Conservation (phyloP, 1,284 basidiomycete species). For the Cryptococcus sp. region DNA sequence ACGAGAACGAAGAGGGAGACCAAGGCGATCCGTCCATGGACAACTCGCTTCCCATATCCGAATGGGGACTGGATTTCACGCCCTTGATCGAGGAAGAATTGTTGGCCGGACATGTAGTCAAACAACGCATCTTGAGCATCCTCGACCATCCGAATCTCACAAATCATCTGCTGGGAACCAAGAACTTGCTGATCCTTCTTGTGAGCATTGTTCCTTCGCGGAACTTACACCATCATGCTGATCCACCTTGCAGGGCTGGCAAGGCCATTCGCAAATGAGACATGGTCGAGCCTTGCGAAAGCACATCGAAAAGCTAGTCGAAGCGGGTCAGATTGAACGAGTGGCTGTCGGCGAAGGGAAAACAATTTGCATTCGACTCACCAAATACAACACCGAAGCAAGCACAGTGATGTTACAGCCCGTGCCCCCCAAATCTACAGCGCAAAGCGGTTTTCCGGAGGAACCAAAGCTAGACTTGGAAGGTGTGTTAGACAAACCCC, state of each 20-base stretch:
- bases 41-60: slow-evolving; percentile 5
- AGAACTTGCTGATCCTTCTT: slow-evolving; percentile 30
- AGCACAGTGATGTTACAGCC: background rate
- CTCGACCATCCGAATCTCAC: slow-evolving; percentile 43
- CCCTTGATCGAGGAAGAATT: slow-evolving; percentile 40
- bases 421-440: too few species aligned
- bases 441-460: too few species aligned
- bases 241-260: slow-evolving; percentile 31
- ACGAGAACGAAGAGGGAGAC: slow-evolving; percentile 19
- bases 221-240: background rate
- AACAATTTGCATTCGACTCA: slow-evolving; percentile 38
- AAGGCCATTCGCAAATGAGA: slow-evolving; percentile 8
- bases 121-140: slow-evolving; percentile 38
- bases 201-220: slow-evolving; percentile 20
- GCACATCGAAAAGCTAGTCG: slow-evolving; percentile 32
- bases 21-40: slow-evolving; percentile 13
- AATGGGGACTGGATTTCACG: slow-evolving; percentile 33
- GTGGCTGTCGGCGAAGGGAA: slow-evolving; percentile 35
- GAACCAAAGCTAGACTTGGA: background rate
- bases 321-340: slow-evolving; percentile 36
- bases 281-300: slow-evolving; percentile 36
- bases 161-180: slow-evolving; percentile 42
- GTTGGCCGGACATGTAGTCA: slow-evolving; percentile 37
- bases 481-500: background rate
- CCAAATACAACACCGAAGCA: slow-evolving; percentile 43